Evolutionary conservation across 2,329 filamentous ascomycete species (phyloP), one percentile per base, ranked within the genome.

Genomic region (Drechslera avenae): DNA sequence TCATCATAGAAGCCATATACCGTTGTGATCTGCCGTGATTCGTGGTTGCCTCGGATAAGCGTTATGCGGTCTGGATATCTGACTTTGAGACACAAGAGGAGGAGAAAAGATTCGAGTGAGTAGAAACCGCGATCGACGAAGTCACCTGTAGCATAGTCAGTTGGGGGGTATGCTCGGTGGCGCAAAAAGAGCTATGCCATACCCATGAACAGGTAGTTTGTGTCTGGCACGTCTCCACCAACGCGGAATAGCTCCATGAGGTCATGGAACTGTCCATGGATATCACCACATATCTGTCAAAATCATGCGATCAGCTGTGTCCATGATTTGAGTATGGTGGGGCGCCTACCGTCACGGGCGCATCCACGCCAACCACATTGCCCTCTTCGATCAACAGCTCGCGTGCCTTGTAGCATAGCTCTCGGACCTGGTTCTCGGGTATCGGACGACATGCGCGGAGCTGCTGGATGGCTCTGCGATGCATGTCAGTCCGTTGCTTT

Each of bases 101-200:
- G 89, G 55, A 97, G 86, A 72, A 99, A 97, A 4, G 92, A 94
- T 78, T 99, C 93, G 64, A 99, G 86, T 2, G 91, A 96, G 79
- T 97, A 99, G 81, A 97, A 99, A 51, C 93, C 93, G 59, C 93
- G 90, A 75, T 99, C 93, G 71, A 99, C 93, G 67, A 97, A 99
- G 75, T 99, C 93, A 72, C 93, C 88, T 91, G 59, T 6, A 7
- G 13, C 3, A 16, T n/a, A 39, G 45, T 59, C 33, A 57, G n/a
- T 16, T n/a, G n/a, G n/a, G n/a, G 9, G 17, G 23, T 33, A 18
- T 23, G 13, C 9, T 8, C 42, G 5, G 9, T 10, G 12, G 5
- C 19, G 33, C 23, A 23, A 5, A 16, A 21, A 16, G 19, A 5
- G 26, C 14, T 6, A 4, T 21, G 33, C 14, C 30, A 59, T 80